Evolutionary conservation across 345 rosid genomes (phyloP).

Genomic region (Salix koriyanagi): DNA sequence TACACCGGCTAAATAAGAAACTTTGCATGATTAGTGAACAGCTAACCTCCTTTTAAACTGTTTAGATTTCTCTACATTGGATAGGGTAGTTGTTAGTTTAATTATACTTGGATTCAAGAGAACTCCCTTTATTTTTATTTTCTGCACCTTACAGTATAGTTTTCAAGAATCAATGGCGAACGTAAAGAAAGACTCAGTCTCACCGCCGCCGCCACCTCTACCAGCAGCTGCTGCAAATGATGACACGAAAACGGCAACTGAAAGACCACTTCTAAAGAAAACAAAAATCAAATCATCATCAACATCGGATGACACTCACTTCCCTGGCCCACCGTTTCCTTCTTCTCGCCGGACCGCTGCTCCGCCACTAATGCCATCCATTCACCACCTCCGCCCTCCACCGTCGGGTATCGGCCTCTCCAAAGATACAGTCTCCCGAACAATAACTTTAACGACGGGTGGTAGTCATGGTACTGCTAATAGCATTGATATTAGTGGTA

Average conservation of each 20-base stretch:
- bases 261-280: slow-evolving; percentile 49
- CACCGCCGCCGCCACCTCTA: slow-evolving; percentile 6
- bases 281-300: slow-evolving; percentile 24
- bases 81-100: too few species aligned
- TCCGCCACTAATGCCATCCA: too few species aligned
- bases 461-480: too few species aligned
- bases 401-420: too few species aligned
- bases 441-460: too few species aligned
- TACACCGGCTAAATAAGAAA: too few species aligned
- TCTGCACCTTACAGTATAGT: not conserved
- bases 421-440: too few species aligned
- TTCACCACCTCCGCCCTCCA: too few species aligned
- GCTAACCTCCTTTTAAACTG: not conserved
- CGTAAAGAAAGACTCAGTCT: not conserved
- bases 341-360: slow-evolving; percentile 43
- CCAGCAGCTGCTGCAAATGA: slow-evolving; percentile 13
- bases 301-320: slow-evolving; percentile 35
- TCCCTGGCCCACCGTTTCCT: slow-evolving; percentile 57
- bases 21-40: too few species aligned
- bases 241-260: slow-evolving; percentile 10
- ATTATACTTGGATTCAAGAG: not conserved
- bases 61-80: not conserved
- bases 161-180: not conserved
- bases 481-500: too few species aligned
- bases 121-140: not conserved